Conservation (phyloP, 2,329 filamentous ascomycete species). For the Neoscytalidium dimidiatum region DNA sequence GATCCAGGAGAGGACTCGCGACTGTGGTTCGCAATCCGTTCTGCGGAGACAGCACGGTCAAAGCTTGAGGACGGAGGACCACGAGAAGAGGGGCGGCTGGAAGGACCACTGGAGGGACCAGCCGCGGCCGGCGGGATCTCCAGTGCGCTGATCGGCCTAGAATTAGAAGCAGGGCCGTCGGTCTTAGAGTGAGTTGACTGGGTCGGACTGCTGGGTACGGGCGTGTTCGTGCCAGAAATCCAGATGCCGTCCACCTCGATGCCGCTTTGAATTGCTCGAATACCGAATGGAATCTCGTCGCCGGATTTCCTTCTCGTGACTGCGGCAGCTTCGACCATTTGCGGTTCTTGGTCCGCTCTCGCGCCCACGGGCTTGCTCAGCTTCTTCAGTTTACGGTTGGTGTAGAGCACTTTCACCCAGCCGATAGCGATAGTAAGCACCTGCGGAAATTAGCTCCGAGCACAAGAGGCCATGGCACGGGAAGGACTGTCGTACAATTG, state of each 20-base stretch:
- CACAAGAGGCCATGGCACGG: neutral
- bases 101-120: conserved; percentile 31
- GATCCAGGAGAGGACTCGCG: conserved; percentile 24
- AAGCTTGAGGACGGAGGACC: conserved; percentile 36
- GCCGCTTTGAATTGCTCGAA: conserved; percentile 80
- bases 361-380: conserved; percentile 42
- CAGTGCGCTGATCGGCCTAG: neutral
- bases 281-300: conserved; percentile 79
- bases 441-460: conserved; percentile 40
- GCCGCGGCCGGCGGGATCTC: neutral
- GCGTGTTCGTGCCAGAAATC: conserved; percentile 50
- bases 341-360: conserved; percentile 49
- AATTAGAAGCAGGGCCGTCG: conserved; percentile 6
- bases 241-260: conserved; percentile 81
- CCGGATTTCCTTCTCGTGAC: conserved; percentile 37
- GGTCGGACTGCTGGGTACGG: conserved; percentile 37
- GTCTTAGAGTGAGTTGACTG: conserved; percentile 1
- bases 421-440: conserved; percentile 68
- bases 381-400: conserved; percentile 44
- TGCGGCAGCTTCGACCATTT: conserved; percentile 61
- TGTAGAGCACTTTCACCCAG: conserved; percentile 62
- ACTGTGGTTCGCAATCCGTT: conserved; percentile 33
- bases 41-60: conserved; percentile 41
- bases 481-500: conserved; percentile 56
- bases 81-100: conserved; percentile 38